phyloP scores from a whole-genome alignment of 2,329 filamentous ascomycete species.

The Juglanconis juglandina region DNA sequence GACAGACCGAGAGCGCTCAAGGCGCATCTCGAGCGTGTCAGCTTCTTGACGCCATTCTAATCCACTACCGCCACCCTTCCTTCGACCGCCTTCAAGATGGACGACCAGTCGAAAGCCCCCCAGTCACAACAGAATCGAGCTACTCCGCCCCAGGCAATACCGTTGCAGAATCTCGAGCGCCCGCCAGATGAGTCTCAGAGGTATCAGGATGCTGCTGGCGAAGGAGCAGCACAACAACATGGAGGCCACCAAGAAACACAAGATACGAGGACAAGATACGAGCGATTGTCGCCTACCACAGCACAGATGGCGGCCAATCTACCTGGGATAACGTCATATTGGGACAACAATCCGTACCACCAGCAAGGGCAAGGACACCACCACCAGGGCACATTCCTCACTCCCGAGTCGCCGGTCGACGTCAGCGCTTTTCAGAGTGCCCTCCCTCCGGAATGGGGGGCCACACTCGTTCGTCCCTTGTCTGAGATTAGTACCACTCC shows the following conservation, averaged over 20 bases:
- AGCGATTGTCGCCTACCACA: conserved; percentile 23
- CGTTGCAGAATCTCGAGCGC: conserved; percentile 18
- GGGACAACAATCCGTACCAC: conserved; percentile 44
- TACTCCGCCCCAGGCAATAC: conserved; percentile 7
- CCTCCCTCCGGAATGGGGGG: conserved; percentile 44
- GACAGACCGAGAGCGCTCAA: conserved; percentile 11
- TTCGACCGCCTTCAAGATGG: conserved; percentile 10
- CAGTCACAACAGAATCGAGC: conserved; percentile 6
- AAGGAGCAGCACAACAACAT: conserved; percentile 1
- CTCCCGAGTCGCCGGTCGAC: conserved; percentile 50
- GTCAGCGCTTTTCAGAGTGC: conserved; percentile 51
- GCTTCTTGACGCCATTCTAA: not conserved
- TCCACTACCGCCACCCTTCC: not conserved
- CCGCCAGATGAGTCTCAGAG: conserved; percentile 9
- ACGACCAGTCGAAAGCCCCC: conserved; percentile 12
- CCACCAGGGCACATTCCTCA: conserved; percentile 30
- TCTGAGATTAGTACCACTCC: conserved; percentile 22
- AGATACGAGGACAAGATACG: conserved; percentile 11
- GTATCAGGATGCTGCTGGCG: not conserved
- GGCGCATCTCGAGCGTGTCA: conserved; percentile 14
- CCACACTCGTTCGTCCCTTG: conserved; percentile 23
- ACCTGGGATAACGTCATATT: conserved; percentile 48
- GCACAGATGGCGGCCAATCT: conserved; percentile 33
- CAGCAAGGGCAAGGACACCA: conserved; percentile 21
- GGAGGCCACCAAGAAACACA: conserved; percentile 1